phyloP scores from a whole-genome alignment of 2,329 filamentous ascomycete species.

The Colletotrichum truncatum region DNA sequence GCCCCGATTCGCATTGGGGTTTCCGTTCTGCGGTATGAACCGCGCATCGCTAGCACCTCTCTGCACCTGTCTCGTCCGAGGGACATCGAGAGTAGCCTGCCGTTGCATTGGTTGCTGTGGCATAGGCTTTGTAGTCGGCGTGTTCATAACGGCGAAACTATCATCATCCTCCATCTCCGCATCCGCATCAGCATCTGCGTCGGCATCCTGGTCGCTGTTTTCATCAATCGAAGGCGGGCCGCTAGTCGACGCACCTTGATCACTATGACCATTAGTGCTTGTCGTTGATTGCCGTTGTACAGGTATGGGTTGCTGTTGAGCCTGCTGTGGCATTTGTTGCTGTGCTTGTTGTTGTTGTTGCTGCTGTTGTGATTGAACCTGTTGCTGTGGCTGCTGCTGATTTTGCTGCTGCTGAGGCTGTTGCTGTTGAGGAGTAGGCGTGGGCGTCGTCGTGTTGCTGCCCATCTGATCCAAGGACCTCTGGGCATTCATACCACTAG shows the following conservation, averaged over 20 bases:
- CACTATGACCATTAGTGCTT: constrained; percentile 46
- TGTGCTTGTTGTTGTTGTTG: constrained; percentile 31
- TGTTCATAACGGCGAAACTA: constrained; percentile 59
- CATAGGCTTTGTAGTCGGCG: constrained; percentile 46
- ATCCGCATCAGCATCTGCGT: constrained; percentile 49
- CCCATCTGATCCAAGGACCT: constrained; percentile 52
- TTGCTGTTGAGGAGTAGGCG: constrained; percentile 31
- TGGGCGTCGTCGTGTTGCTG: constrained; percentile 30
- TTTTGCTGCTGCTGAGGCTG: constrained; percentile 34
- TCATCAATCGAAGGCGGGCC: constrained; percentile 53
- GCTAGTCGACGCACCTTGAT: constrained; percentile 43
- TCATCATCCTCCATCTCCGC: constrained; percentile 68
- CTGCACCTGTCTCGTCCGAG: constrained; percentile 48
- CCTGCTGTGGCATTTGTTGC: constrained; percentile 34
- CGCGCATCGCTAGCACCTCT: constrained; percentile 42
- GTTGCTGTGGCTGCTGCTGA: constrained; percentile 42
- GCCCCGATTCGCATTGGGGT: constrained; percentile 44
- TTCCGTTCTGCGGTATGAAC: constrained; percentile 54
- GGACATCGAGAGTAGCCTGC: constrained; percentile 53
- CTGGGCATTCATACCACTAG: constrained; percentile 59
- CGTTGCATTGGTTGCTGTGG: constrained; percentile 48
- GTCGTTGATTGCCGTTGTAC: constrained; percentile 40
- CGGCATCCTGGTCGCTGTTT: constrained; percentile 55
- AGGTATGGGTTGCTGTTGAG: constrained; percentile 33
- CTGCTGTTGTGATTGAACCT: constrained; percentile 40